Evolutionary conservation across 352 stramenopile genomes (phyloP).

Genomic region (Plasmopara muralis): DNA sequence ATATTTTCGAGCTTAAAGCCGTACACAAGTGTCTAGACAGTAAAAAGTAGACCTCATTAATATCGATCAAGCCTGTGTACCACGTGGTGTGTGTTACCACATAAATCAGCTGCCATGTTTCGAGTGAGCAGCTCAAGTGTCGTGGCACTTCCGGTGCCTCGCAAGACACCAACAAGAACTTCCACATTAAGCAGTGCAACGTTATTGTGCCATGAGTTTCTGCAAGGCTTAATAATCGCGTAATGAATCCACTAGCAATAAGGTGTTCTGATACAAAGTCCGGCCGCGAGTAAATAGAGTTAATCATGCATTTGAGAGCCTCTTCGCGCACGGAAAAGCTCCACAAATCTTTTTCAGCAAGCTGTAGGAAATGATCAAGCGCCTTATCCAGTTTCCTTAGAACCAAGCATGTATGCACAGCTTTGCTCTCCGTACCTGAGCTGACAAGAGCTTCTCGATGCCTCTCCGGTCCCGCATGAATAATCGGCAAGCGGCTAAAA

Average conservation of each 20-base stretch:
- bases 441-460: slow-evolving; percentile 46
- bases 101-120: slow-evolving; percentile 40
- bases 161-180: slow-evolving; percentile 45
- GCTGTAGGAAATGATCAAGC: slow-evolving; percentile 28
- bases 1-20: slow-evolving; percentile 17
- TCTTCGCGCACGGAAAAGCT: slow-evolving; percentile 29
- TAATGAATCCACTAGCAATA: slow-evolving; percentile 16
- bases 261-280: slow-evolving; percentile 42
- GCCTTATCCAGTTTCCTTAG: slow-evolving; percentile 17
- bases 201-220: slow-evolving; percentile 21
- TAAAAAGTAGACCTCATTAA: not conserved
- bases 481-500: slow-evolving; percentile 44
- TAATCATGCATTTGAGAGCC: slow-evolving; percentile 63
- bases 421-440: slow-evolving; percentile 22
- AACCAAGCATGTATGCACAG: not conserved
- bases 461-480: slow-evolving; percentile 61
- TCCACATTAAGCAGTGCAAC: slow-evolving; percentile 54
- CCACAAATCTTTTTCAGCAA: slow-evolving; percentile 17
- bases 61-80: too few species aligned
- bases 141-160: slow-evolving; percentile 29
- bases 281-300: slow-evolving; percentile 51
- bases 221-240: slow-evolving; percentile 27
- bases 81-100: slow-evolving; percentile 16
- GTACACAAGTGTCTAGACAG: slow-evolving; percentile 41
- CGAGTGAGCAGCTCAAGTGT: slow-evolving; percentile 22